Evolutionary conservation across 768 basidiomycete genomes (phyloP).

Genomic region (Lactarius pseudohatsudake): DNA sequence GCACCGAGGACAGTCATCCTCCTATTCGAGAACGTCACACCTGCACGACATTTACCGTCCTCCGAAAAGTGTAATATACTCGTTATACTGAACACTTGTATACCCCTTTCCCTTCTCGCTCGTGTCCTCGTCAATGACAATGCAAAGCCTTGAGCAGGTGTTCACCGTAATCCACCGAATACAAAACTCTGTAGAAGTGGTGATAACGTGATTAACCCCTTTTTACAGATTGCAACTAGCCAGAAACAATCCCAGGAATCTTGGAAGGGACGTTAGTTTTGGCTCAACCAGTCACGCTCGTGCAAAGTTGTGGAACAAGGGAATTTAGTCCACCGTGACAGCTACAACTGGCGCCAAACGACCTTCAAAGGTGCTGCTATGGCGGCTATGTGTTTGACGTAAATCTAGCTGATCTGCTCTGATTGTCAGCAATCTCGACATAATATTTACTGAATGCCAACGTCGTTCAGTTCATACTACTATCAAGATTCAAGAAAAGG

Average conservation of each 20-base stretch:
- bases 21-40: conserved; percentile 1
- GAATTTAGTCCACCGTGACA: conserved; percentile 2
- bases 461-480: neutral
- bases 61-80: too few relatives aligned
- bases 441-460: conserved; percentile 6
- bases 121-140: too few relatives aligned
- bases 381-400: neutral
- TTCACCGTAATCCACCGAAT: conserved; percentile 16
- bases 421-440: conserved; percentile 10
- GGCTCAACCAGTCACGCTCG: conserved; percentile 4
- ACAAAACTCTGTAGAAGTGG: conserved; percentile 14
- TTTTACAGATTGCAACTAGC: conserved; percentile 9
- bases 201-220: neutral
- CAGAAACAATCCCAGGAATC: conserved; percentile 14
- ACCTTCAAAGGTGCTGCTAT: conserved; percentile 6
- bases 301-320: neutral
- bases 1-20: conserved; percentile 9
- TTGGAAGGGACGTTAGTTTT: conserved; percentile 13
- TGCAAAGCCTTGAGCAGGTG: conserved; percentile 19
- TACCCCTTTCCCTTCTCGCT: too few relatives aligned
- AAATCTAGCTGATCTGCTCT: neutral
- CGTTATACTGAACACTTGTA: too few relatives aligned
- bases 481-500: conserved; percentile 13
- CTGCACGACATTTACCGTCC: conserved; percentile 1
- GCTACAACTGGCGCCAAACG: conserved; percentile 10